Evolutionary conservation across 2,329 filamentous ascomycete genomes (phyloP).

Genomic region (Stenocarpella maydis): DNA sequence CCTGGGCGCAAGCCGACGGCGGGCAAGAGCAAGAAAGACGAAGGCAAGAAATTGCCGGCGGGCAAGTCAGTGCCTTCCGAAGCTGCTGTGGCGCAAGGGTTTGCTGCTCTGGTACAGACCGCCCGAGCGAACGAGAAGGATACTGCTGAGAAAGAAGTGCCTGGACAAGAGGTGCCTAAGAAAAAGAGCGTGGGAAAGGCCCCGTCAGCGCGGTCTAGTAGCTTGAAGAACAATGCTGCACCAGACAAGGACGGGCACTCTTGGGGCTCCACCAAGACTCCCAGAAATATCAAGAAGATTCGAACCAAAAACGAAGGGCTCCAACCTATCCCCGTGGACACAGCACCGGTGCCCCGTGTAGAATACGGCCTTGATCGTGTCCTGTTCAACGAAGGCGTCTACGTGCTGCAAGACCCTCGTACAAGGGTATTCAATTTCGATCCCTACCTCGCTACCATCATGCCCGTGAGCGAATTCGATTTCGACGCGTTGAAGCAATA

Average conservation of each 20-base stretch:
- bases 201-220: neutral
- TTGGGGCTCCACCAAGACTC: neutral
- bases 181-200: neutral
- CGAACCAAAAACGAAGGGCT: conserved; percentile 38
- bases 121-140: neutral
- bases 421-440: conserved; percentile 96
- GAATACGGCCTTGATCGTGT: conserved; percentile 83
- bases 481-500: conserved; percentile 87
- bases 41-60: neutral
- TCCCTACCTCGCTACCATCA: conserved; percentile 90
- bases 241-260: neutral
- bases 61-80: neutral
- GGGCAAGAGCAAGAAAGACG: neutral
- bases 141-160: neutral
- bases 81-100: conserved; percentile 12
- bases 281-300: conserved; percentile 40
- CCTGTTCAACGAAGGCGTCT: conserved; percentile 95
- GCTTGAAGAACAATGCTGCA: neutral
- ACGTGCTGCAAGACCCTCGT: conserved; percentile 87
- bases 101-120: conserved; percentile 2
- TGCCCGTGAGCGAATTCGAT: conserved; percentile 93
- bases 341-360: conserved; percentile 63
- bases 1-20: conserved; percentile 4
- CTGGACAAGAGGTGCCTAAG: neutral
- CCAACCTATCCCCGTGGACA: conserved; percentile 14